A percentile compares a stretch with the other conserved stretches of the same genome.
These are phyloP conservation scores for Malus asiatica DNA, from an alignment of 306 rosid species.

Conservation along the genomic window DNA sequence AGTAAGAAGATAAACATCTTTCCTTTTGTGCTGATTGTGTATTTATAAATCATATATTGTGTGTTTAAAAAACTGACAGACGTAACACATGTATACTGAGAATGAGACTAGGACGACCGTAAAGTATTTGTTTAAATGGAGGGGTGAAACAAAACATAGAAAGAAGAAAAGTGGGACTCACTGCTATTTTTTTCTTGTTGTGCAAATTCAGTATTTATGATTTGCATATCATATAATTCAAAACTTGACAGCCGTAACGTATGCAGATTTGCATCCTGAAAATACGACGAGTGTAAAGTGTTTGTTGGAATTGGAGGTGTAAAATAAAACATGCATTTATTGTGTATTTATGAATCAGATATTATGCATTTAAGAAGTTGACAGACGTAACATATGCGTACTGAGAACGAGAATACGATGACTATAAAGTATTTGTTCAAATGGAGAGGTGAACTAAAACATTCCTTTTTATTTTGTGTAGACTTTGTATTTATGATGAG, in stretches of 20 bases:
- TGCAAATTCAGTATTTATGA: background rate
- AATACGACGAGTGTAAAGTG: no score
- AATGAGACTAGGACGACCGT: background rate
- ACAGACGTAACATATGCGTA: background rate
- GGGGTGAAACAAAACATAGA: background rate
- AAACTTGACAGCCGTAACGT: background rate
- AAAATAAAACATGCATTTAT: background rate
- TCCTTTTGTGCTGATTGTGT: background rate
- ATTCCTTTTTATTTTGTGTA: no score
- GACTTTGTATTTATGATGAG: background rate
- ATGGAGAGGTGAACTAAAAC: background rate
- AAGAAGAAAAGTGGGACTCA: background rate
- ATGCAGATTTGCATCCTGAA: background rate
- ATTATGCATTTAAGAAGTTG: accelerated
- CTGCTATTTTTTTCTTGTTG: background rate
- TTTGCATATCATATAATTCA: background rate
- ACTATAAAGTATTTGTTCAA: background rate
- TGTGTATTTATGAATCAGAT: background rate
- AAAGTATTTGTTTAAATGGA: background rate
- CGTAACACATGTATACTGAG: background rate
- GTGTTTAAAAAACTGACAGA: background rate
- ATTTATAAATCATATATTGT: background rate
- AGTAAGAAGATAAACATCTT: background rate
- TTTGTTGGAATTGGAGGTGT: no score
- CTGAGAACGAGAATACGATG: background rate